These are phyloP conservation scores for Leishmania braziliensis DNA, from an alignment of 208 protist genomes.

Conservation along the genomic window DNA sequence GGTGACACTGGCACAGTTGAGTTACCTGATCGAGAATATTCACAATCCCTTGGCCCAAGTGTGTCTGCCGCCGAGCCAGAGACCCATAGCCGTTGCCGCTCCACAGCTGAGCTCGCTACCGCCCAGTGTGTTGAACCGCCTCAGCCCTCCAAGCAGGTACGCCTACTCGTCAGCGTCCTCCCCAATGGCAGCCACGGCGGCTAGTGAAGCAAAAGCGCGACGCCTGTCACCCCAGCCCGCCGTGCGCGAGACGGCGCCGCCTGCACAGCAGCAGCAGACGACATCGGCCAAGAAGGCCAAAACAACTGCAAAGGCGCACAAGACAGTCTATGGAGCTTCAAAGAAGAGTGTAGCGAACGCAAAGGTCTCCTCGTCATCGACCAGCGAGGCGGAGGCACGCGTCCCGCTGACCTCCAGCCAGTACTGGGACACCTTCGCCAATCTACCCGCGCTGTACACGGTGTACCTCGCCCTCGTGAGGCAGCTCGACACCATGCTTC, in stretches of 20 bases:
- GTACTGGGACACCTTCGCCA: slow-evolving; percentile 77
- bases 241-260: neutral
- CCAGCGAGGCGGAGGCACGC: neutral
- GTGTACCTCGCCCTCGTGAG: slow-evolving; percentile 52
- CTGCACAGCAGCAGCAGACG: neutral
- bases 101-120: neutral
- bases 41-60: slow-evolving; percentile 33
- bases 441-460: slow-evolving; percentile 56
- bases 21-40: slow-evolving; percentile 73
- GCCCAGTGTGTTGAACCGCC: neutral
- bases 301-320: neutral
- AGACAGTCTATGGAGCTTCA: neutral
- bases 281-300: neutral
- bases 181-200: neutral
- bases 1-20: slow-evolving; percentile 47
- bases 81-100: neutral
- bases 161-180: neutral
- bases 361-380: neutral
- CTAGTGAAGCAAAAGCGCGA: neutral
- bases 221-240: slow-evolving; percentile 23
- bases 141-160: neutral
- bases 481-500: slow-evolving; percentile 42
- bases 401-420: slow-evolving; percentile 41
- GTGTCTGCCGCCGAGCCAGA: slow-evolving; percentile 29
- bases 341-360: neutral